Conservation (phyloP, 108 stramenopile species). For the Mayamaea pseudoterrestris region DNA sequence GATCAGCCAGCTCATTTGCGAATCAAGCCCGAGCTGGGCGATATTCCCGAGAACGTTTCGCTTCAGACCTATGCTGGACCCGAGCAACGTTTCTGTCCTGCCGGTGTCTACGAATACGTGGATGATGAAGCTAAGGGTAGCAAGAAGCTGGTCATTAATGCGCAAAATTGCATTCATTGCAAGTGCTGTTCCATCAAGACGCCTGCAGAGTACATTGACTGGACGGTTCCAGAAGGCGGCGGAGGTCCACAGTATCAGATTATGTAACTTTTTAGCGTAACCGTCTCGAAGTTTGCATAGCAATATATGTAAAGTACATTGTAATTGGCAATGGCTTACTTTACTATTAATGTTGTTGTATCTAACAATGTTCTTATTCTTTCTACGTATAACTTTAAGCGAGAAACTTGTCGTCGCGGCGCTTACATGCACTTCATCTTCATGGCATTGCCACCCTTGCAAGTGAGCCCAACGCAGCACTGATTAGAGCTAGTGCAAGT, state of each 20-base stretch:
- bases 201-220: slow-evolving; percentile 95
- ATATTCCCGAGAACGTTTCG: slow-evolving; percentile 59
- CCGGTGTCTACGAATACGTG: slow-evolving; percentile 88
- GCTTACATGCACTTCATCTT: too few species aligned
- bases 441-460: too few species aligned
- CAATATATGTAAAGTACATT: too few species aligned
- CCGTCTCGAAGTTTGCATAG: neutral
- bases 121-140: slow-evolving; percentile 25
- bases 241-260: slow-evolving; percentile 97
- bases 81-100: slow-evolving; percentile 97
- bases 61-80: slow-evolving; percentile 86
- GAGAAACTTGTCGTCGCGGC: too few species aligned
- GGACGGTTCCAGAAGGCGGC: slow-evolving; percentile 99
- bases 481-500: too few species aligned
- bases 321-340: too few species aligned
- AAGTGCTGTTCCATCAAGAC: slow-evolving; percentile 99
- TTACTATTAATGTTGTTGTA: too few species aligned
- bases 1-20: slow-evolving; percentile 96
- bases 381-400: too few species aligned
- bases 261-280: slow-evolving; percentile 43
- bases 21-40: slow-evolving; percentile 63
- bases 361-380: too few species aligned
- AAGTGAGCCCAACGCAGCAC: too few species aligned
- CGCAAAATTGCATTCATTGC: slow-evolving; percentile 98
- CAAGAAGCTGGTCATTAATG: slow-evolving; percentile 91